Evolutionary conservation across 371 early-diverging fungal species (phyloP).

Genomic region (Apophysomyces ossiformis): DNA sequence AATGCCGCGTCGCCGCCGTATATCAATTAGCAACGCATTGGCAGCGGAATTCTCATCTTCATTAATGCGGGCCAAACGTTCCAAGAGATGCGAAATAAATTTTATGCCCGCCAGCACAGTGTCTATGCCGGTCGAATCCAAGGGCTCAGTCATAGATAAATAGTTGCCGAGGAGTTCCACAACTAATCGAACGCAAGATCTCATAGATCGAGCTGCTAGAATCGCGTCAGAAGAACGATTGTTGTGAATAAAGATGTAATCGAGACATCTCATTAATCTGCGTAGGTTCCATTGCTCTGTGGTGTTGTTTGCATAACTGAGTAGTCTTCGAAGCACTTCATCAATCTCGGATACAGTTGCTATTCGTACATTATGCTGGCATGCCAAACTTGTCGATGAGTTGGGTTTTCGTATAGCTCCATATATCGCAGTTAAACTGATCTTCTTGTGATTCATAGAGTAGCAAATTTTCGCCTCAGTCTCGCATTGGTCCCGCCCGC

Average conservation of each 20-base stretch:
- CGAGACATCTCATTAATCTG: conserved; percentile 20
- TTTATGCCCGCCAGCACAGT: conserved; percentile 3
- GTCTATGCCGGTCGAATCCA: not conserved
- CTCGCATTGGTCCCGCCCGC: too few species aligned
- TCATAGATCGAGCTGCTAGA: conserved; percentile 3
- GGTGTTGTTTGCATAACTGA: conserved; percentile 6
- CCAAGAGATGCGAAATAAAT: conserved; percentile 12
- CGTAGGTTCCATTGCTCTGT: conserved; percentile 20
- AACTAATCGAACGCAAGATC: conserved; percentile 12
- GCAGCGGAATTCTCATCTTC: not conserved
- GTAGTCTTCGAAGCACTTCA: conserved; percentile 15
- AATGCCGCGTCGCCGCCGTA: not conserved
- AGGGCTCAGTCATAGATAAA: not conserved
- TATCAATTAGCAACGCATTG: conserved; percentile 1
- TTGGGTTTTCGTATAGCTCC: not conserved
- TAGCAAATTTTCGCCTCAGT: too few species aligned
- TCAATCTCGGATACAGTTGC: conserved; percentile 11
- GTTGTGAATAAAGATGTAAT: conserved; percentile 13
- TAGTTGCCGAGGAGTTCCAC: conserved; percentile 6
- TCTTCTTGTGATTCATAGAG: not conserved
- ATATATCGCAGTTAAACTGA: not conserved
- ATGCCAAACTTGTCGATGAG: not conserved
- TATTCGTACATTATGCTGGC: not conserved
- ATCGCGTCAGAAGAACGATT: not conserved
- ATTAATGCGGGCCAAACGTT: conserved; percentile 2